A percentile compares a stretch with the other conserved stretches of the same genome.
Evolutionary conservation across 192 early-diverging fungal species (phyloP).

Genomic region (Entomortierella lignicola): DNA sequence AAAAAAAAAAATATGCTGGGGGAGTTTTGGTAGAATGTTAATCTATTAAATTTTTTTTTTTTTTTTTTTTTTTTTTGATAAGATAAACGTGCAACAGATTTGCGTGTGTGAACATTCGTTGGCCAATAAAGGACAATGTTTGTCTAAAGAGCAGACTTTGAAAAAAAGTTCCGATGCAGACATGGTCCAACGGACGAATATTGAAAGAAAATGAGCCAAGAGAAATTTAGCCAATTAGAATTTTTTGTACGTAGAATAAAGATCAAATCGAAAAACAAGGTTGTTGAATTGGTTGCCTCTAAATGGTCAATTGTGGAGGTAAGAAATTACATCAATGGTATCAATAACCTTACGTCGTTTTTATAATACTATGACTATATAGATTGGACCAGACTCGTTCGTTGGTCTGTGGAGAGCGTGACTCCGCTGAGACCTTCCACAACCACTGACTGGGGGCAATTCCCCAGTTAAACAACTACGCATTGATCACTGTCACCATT

Average conservation of each 20-base stretch:
- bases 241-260: conserved; percentile 4
- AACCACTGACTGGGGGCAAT: neutral
- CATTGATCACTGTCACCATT: neutral
- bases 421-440: neutral
- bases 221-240: conserved; percentile 5
- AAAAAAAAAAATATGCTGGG: no score
- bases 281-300: neutral
- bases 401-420: neutral
- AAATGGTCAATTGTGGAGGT: neutral
- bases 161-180: conserved; percentile 14
- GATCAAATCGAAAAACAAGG: conserved; percentile 6
- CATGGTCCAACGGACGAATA: neutral
- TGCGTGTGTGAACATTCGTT: conserved; percentile 12
- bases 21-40: no score
- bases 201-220: neutral
- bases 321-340: neutral
- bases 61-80: no score
- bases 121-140: conserved; percentile 3
- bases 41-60: no score
- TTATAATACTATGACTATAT: neutral
- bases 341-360: neutral
- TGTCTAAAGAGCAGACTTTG: neutral
- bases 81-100: no score
- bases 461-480: neutral
- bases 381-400: neutral